Conservation (phyloP, 2,329 filamentous ascomycete species). For the Diaporthe australafricana region DNA sequence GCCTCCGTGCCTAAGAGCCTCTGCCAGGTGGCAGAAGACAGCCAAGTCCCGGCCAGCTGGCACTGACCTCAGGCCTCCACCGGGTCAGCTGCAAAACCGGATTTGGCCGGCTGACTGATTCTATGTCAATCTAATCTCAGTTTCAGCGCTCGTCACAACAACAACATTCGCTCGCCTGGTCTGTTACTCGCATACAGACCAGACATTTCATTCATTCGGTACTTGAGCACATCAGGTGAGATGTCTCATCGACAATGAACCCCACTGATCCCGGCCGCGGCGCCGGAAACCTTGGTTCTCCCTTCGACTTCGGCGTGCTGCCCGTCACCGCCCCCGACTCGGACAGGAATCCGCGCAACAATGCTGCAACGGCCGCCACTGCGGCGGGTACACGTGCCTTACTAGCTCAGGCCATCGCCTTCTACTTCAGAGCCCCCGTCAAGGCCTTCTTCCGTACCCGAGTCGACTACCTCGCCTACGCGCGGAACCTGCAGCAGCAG, state of each 20-base stretch:
- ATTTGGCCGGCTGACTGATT: neutral
- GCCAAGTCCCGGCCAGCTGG: neutral
- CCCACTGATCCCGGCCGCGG: constrained; percentile 35
- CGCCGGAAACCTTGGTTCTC: constrained; percentile 20
- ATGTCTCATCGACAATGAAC: constrained; percentile 36
- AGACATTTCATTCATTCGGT: neutral
- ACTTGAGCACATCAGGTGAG: constrained; percentile 13
- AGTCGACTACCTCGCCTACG: constrained; percentile 82
- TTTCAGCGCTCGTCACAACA: neutral
- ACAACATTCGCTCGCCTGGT: neutral
- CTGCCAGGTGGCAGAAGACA: neutral
- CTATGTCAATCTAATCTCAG: neutral
- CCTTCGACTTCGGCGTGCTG: constrained; percentile 50
- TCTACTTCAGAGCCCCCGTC: constrained; percentile 91
- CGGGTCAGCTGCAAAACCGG: neutral
- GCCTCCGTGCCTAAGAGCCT: no score
- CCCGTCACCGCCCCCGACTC: constrained; percentile 57
- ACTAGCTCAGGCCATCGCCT: constrained; percentile 85
- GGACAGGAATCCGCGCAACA: constrained; percentile 62
- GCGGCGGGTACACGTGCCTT: constrained; percentile 87
- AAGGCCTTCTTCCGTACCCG: constrained; percentile 93
- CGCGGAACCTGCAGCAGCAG: constrained; percentile 63
- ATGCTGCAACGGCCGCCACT: constrained; percentile 78
- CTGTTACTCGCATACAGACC: neutral
- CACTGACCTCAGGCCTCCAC: constrained; percentile 9